Base-by-base conservation (phyloP, 208 protist genomes). In the Borovskyia barvae region DNA sequence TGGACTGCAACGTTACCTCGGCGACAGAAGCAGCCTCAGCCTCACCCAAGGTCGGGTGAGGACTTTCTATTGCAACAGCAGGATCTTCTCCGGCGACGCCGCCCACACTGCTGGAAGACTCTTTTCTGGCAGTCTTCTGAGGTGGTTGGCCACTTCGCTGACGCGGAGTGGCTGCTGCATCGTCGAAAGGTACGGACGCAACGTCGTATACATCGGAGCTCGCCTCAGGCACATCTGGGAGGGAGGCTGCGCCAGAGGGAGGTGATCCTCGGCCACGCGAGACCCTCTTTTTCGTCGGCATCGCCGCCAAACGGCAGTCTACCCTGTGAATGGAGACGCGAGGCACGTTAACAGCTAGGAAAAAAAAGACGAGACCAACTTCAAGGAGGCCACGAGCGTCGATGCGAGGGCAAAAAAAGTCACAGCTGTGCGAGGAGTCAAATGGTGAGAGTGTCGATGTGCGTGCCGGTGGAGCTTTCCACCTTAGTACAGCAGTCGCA, bases 1-100 rank as follows among this genome's bases (percentile, higher is more conserved):
- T 72, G 20, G 55, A 46, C 42, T 80, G 65, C 22, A 87, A 67
- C 5, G 76, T 54, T 2, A 65, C 68, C 28, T 87, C 80, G 11
- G 66, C 69, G 11, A 87, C 58, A 2, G 85, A 76, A 12, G 42
- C 66, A 14, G 63, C 52, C 8, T 66, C 71, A 5, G 50, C 40
- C 30, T 78, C 72, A 3, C 65, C 39, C 32, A 75, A 25, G 5
- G 51, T 59, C 36, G 43, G 51, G 20, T 41, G 50, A 35, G 29
- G 11, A 2, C 33, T 36, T 5, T 19, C 15, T 12, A 14, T 20
- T 19, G 12, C 40, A 1, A 22, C 33, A 26, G 25, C 55, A 43
- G 20, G n/a, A n/a, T n/a, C n/a, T n/a, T n/a, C n/a, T n/a, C n/a
- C n/a, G n/a, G n/a, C 37, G 28, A n/a, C 24, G 20, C 25, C 11